Base-by-base conservation (phyloP, 345 rosid species). In the Melaleuca quinquenervia region DNA sequence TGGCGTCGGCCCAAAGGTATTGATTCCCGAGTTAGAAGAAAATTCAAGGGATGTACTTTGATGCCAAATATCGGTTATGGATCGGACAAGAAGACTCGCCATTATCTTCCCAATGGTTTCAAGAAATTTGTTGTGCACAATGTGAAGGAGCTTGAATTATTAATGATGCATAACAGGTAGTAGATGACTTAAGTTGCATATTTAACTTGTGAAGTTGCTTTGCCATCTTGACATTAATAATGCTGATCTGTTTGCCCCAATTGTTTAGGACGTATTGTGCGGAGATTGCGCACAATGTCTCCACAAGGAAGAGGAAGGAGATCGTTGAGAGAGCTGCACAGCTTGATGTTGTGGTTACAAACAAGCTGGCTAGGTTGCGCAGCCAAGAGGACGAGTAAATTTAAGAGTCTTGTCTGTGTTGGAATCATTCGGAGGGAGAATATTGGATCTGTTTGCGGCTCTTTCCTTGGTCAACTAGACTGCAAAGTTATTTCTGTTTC, bases 81-180 rank as follows among this genome's bases (percentile, higher is more conserved):
- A 3, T 88, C 97, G 0, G 96, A 95, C 92, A 95, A 94, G 91
- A 96, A 94, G 90, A 94, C 97, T 0, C 96, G 96, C 18, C 96
- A 96, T 80, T 92, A 92, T 83, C 97, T 95, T 86, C 97, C 96
- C 5, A 95, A 96, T 87, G 96, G 97, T 13, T 95, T 94, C 91
- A 95, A 95, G 94, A 94, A 94, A 49, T 96, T 94, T 53, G 93
- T 95, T 4, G 98, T 96, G 21, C 97, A 93, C 92, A 95, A 95
- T 56, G 89, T 86, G 3, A 88, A 89, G 50, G 99, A 95, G 85
- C 97, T 95, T 15, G 99, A 93, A 86, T 54, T 96, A 13, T 88
- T 96, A 91, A 95, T 96, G 99, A 96, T 96, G 99, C 99, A 95
- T 88, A 96, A 96, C 94, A 92, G 98, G 98, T 95, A 87, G 9